Conservation (phyloP, 768 basidiomycete genomes). For the Tylopilus rubrobrunneus region DNA sequence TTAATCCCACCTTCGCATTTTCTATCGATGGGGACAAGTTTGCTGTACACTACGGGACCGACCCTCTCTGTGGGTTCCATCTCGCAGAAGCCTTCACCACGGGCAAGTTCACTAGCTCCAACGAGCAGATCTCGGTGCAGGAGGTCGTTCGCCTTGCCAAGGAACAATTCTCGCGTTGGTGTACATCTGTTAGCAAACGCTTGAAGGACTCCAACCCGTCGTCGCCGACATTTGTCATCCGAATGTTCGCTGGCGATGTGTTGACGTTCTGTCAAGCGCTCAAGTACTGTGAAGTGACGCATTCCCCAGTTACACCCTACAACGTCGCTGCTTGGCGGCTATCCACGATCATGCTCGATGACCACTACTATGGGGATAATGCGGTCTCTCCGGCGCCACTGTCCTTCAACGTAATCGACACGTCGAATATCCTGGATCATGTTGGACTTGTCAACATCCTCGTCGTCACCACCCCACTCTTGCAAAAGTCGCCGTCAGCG, state of each 20-base stretch:
- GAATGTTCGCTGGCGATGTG: constrained; percentile 29
- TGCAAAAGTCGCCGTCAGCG: constrained; percentile 16
- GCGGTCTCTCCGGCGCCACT: constrained; percentile 16
- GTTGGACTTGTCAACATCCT: constrained; percentile 26
- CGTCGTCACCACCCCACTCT: constrained; percentile 19
- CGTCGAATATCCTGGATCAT: constrained; percentile 28
- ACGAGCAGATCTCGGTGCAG: background rate
- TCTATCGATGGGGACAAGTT: constrained; percentile 26
- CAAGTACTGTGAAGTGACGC: constrained; percentile 11
- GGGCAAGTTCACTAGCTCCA: constrained; percentile 1
- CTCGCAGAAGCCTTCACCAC: constrained; percentile 25
- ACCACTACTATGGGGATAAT: constrained; percentile 12
- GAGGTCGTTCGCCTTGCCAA: constrained; percentile 15
- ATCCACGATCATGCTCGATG: constrained; percentile 21
- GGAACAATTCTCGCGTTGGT: constrained; percentile 26
- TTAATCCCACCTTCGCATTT: constrained; percentile 29
- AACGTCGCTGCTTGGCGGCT: constrained; percentile 21
- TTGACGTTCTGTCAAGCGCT: constrained; percentile 23
- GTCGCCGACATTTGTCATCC: constrained; percentile 20
- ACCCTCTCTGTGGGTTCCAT: constrained; percentile 28
- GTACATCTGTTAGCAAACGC: constrained; percentile 12
- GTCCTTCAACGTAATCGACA: constrained; percentile 32
- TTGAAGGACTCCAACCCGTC: constrained; percentile 12
- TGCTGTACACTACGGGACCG: constrained; percentile 28
- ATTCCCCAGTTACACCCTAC: constrained; percentile 15